Percentiles rank a stretch among this genome's conserved stretches.
Evolutionary conservation across 2,329 filamentous ascomycete genomes (phyloP).

Genomic region (Talaromyces sp.): DNA sequence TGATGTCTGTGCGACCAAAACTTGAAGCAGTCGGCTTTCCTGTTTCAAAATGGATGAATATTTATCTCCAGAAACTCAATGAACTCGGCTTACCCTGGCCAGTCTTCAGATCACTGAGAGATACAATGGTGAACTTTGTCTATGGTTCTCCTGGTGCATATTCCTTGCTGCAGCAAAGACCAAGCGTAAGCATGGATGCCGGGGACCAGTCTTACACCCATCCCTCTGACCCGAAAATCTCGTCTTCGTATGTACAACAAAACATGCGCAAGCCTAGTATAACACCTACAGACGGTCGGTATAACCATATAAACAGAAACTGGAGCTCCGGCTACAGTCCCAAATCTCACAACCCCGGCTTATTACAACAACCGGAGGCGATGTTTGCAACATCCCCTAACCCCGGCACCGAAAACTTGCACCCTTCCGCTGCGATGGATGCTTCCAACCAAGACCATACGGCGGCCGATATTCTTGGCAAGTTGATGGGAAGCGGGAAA

Average conservation of each 20-base stretch:
- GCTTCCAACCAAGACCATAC: slow-evolving; percentile 6
- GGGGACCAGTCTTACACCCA: background rate
- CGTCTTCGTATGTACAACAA: background rate
- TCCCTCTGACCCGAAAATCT: background rate
- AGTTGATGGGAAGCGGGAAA: slow-evolving; percentile 12
- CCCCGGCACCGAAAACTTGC: background rate
- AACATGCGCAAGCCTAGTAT: background rate
- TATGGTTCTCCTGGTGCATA: slow-evolving; percentile 8
- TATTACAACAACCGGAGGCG: background rate
- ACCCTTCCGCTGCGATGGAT: background rate
- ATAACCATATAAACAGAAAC: background rate
- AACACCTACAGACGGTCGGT: background rate
- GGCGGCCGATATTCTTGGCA: slow-evolving; percentile 16
- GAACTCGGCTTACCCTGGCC: slow-evolving; percentile 28
- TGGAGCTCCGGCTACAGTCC: background rate
- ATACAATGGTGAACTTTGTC: slow-evolving; percentile 25
- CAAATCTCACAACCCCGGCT: background rate
- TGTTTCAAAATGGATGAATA: slow-evolving; percentile 29
- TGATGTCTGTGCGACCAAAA: slow-evolving; percentile 23
- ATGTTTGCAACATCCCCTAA: slow-evolving; percentile 2
- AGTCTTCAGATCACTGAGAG: slow-evolving; percentile 26
- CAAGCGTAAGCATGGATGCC: background rate
- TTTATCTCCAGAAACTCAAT: slow-evolving; percentile 24
- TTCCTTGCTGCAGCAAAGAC: background rate
- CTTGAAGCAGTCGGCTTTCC: slow-evolving; percentile 28